Conservation (phyloP, 73 alveolate species). For the Symbiodinium natans region DNA sequence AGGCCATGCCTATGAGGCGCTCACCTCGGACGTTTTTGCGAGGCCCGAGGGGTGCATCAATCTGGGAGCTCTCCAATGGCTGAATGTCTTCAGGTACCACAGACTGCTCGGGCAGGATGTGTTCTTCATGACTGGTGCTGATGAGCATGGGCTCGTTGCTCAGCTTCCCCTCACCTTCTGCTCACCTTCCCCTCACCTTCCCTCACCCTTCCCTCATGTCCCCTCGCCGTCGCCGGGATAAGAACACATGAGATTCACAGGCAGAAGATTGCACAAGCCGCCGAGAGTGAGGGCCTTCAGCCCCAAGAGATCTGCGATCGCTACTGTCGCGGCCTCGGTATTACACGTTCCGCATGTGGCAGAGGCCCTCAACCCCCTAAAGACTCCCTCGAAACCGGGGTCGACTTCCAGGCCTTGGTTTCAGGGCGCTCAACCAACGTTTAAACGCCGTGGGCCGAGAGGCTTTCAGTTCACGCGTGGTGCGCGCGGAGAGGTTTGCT, state of each 20-base stretch:
- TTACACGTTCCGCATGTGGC: background rate
- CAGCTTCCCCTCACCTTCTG: background rate
- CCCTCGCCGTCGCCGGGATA: too few species aligned
- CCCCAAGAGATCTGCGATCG: constrained; percentile 95
- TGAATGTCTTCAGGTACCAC: constrained; percentile 25
- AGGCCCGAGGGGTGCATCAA: background rate
- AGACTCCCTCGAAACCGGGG: too few species aligned
- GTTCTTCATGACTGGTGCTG: constrained; percentile 96
- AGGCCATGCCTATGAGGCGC: constrained; percentile 93
- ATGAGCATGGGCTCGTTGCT: constrained; percentile 95
- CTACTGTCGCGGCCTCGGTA: constrained; percentile 29
- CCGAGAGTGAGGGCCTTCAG: constrained; percentile 92
- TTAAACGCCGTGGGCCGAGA: constrained; percentile 21
- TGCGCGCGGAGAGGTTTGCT: background rate
- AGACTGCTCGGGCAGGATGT: constrained; percentile 95
- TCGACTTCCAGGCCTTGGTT: constrained; percentile 66
- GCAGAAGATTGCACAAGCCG: constrained; percentile 95
- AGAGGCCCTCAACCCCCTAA: too few species aligned
- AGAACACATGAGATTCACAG: too few species aligned
- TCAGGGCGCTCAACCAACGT: constrained; percentile 70
- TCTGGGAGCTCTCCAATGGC: background rate
- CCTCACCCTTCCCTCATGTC: too few species aligned
- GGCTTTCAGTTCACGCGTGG: background rate
- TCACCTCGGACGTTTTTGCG: constrained; percentile 95
- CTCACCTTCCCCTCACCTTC: too few species aligned